Conservation (phyloP, 2,329 filamentous ascomycete species). For the Stylonectria norvegica region DNA sequence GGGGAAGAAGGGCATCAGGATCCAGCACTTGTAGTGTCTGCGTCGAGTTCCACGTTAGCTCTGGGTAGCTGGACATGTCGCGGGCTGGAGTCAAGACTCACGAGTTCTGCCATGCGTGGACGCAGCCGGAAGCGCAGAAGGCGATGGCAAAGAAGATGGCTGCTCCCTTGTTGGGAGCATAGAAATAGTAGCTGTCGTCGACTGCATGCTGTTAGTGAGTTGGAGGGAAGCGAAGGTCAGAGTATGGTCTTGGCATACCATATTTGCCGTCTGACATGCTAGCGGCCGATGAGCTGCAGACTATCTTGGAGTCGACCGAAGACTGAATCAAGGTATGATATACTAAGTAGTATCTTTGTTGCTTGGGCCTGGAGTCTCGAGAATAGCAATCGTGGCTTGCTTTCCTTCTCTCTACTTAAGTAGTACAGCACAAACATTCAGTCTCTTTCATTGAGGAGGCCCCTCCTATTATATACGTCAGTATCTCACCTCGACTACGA, state of each 20-base stretch:
- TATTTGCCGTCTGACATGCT: conserved; percentile 31
- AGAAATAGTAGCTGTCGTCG: conserved; percentile 43
- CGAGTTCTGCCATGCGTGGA: conserved; percentile 44
- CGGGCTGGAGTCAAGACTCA: conserved; percentile 34
- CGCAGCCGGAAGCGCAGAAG: conserved; percentile 36
- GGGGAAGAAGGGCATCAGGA: conserved; percentile 51
- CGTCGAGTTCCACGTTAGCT: background rate
- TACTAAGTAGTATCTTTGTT: background rate
- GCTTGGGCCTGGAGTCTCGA: background rate
- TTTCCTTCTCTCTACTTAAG: background rate
- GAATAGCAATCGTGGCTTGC: too few species aligned
- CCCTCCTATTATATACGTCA: conserved; percentile 14
- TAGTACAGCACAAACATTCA: too few species aligned
- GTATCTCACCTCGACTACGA: background rate
- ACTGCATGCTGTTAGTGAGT: conserved; percentile 25
- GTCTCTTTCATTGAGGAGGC: background rate
- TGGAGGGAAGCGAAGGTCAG: background rate
- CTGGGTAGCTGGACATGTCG: background rate
- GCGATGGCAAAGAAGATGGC: conserved; percentile 45
- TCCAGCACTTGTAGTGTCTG: conserved; percentile 56
- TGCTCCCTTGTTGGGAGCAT: conserved; percentile 46
- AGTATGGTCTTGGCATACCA: conserved; percentile 17
- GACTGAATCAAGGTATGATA: too few species aligned
- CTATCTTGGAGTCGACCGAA: too few species aligned
- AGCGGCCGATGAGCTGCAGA: background rate